phyloP scores from a whole-genome alignment of 2,329 filamentous ascomycete species.

The Pseudogymnoascus sp. region DNA sequence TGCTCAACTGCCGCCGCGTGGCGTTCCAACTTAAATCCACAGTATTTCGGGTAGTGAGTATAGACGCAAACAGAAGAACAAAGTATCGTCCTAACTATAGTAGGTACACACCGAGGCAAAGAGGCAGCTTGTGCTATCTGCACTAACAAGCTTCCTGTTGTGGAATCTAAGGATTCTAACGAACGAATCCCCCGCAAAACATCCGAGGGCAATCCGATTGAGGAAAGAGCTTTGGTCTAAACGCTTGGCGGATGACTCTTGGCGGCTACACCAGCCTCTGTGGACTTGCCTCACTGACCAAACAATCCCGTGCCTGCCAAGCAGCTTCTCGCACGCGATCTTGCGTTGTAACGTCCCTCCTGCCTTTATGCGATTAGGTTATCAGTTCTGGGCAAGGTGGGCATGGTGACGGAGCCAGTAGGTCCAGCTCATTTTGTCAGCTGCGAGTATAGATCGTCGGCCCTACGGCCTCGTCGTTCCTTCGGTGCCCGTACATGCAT shows the following conservation, averaged over 20 bases:
- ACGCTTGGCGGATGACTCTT: not conserved
- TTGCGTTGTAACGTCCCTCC: not conserved
- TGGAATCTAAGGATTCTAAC: not conserved
- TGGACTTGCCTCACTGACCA: not conserved
- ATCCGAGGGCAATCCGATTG: not conserved
- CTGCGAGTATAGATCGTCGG: constrained; percentile 3
- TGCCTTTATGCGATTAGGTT: constrained; percentile 9
- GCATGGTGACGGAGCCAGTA: not conserved
- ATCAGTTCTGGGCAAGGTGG: not conserved
- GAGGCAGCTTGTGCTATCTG: not conserved
- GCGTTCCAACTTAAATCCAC: not conserved
- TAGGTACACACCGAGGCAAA: not conserved
- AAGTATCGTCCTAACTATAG: not conserved
- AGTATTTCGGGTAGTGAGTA: not conserved
- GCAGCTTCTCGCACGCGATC: not conserved
- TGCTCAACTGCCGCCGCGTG: not conserved
- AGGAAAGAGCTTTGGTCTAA: constrained; percentile 1
- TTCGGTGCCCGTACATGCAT: not conserved
- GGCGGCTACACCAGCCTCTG: not conserved
- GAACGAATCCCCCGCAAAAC: not conserved
- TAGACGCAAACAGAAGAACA: constrained; percentile 5
- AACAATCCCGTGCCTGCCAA: not conserved
- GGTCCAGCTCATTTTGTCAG: not conserved
- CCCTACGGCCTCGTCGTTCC: not conserved
- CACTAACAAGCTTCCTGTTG: constrained; percentile 4